phyloP scores from a whole-genome alignment of 768 basidiomycete genomes.

The Lanmaoa rubissima region DNA sequence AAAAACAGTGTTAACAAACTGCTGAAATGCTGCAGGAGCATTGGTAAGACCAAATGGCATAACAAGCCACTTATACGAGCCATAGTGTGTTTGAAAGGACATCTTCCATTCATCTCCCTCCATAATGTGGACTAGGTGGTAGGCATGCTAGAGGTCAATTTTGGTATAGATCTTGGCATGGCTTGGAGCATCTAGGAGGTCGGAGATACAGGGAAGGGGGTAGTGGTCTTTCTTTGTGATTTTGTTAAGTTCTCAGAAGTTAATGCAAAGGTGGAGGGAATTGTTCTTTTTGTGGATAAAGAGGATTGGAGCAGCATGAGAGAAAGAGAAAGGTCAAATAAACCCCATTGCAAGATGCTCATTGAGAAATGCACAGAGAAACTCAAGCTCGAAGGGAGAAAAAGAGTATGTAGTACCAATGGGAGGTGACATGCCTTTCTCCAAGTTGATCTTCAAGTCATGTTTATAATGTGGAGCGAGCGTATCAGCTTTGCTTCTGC shows the following conservation, averaged over 20 bases:
- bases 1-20: too few relatives aligned
- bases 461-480: neutral
- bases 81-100: neutral
- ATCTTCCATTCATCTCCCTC: neutral
- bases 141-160: too few relatives aligned
- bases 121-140: too few relatives aligned
- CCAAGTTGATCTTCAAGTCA: neutral
- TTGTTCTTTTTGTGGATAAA: conserved; percentile 20
- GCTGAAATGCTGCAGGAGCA: too few relatives aligned
- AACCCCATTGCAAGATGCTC: neutral
- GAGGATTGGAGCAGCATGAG: conserved; percentile 1
- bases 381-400: conserved; percentile 28
- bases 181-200: too few relatives aligned
- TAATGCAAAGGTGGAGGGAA: conserved; percentile 23
- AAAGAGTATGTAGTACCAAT: neutral
- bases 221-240: conserved; percentile 30
- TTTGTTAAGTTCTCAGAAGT: conserved; percentile 34
- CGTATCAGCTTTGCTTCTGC: neutral
- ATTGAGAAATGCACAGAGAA: conserved; percentile 36
- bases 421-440: neutral
- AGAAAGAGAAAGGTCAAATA: neutral
- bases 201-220: conserved; percentile 5
- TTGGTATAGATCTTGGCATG: too few relatives aligned
- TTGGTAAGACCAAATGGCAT: too few relatives aligned
- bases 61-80: neutral